Percentiles rank a stretch among this genome's conserved stretches.
Conservation (phyloP, 2,329 filamentous ascomycete species). For the Metarhizium anisopliae region DNA sequence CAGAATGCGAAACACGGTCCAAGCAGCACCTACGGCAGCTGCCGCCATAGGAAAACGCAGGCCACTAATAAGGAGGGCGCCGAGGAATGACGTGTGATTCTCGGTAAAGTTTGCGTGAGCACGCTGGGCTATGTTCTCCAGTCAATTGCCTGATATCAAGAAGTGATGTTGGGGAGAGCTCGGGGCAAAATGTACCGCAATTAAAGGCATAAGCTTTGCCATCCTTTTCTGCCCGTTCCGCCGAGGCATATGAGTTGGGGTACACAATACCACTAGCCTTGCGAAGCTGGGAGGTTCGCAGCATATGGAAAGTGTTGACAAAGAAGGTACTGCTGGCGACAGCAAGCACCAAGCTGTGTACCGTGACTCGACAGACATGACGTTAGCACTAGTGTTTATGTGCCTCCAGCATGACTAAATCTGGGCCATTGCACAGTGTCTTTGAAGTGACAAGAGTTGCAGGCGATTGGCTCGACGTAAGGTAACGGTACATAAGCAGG, state of each 20-base stretch:
- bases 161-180: background rate
- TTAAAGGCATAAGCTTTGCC: constrained; percentile 50
- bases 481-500: background rate
- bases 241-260: constrained; percentile 46
- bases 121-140: constrained; percentile 38
- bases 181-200: constrained; percentile 35
- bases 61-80: constrained; percentile 45
- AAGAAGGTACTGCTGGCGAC: constrained; percentile 48
- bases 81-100: constrained; percentile 46
- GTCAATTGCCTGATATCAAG: background rate
- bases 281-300: constrained; percentile 39
- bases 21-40: constrained; percentile 40
- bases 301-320: constrained; percentile 43
- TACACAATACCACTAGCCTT: constrained; percentile 45
- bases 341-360: constrained; percentile 50
- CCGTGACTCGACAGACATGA: background rate
- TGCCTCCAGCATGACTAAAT: background rate
- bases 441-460: background rate
- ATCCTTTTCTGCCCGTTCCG: constrained; percentile 45
- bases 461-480: background rate
- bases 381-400: background rate
- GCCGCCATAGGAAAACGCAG: constrained; percentile 42
- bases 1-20: constrained; percentile 41
- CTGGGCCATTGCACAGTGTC: background rate
- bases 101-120: constrained; percentile 57